These are phyloP conservation scores for Eragrostis curvula DNA, from an alignment of 176 grass and related monocot genomes.

Conservation along the genomic window DNA sequence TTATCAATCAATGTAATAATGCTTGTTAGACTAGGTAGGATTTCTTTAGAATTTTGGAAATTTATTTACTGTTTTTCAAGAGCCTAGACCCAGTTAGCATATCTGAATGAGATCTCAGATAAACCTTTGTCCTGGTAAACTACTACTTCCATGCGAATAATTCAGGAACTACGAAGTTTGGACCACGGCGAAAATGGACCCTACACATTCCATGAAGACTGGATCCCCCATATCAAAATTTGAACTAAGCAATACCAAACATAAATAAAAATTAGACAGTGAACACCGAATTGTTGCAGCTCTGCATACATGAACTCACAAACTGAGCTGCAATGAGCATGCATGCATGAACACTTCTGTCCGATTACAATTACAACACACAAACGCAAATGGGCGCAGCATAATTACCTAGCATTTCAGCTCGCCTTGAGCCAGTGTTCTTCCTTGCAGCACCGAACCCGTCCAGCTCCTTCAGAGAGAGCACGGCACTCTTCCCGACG, in stretches of 20 bases:
- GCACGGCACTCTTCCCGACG: neutral
- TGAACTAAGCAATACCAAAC: neutral
- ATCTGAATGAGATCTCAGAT: no score
- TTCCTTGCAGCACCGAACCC: constrained; percentile 21
- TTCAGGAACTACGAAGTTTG: no score
- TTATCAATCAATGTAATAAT: neutral
- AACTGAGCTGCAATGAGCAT: neutral
- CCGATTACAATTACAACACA: no score
- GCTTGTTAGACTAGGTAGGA: neutral
- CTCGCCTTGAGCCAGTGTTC: neutral
- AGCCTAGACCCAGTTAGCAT: no score
- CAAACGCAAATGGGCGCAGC: no score
- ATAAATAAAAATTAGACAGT: no score
- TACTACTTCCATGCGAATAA: no score
- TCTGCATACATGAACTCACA: neutral
- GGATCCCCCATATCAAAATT: no score
- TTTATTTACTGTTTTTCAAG: neutral
- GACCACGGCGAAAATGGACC: no score
- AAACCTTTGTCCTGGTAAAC: no score
- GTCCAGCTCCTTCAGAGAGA: constrained; percentile 54
- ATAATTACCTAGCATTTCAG: constrained; percentile 51
- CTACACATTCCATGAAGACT: no score
- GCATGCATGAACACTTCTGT: neutral
- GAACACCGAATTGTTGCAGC: no score
- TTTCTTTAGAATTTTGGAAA: neutral